These are phyloP conservation scores for Colletotrichum cordylinicola DNA, from an alignment of 2,329 filamentous ascomycete genomes.

Conservation along the genomic window DNA sequence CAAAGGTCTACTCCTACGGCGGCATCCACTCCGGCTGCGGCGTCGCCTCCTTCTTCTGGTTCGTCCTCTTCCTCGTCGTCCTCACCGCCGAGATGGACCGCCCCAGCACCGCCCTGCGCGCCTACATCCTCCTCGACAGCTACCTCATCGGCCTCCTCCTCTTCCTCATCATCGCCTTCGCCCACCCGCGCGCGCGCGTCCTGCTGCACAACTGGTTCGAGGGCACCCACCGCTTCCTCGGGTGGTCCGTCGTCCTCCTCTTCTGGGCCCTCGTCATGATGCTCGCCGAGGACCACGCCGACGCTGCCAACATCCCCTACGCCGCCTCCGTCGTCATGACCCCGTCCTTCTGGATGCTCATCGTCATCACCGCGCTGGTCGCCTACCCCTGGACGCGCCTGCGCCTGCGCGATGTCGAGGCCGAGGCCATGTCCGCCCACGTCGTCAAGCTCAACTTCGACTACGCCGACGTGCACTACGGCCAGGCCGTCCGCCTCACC, in stretches of 20 bases:
- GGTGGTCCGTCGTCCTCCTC: slow-evolving; percentile 70
- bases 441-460: slow-evolving; percentile 74
- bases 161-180: slow-evolving; percentile 63
- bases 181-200: slow-evolving; percentile 68
- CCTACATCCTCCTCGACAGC: slow-evolving; percentile 47
- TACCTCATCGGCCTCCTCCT: slow-evolving; percentile 65
- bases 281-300: slow-evolving; percentile 54
- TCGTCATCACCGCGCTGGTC: slow-evolving; percentile 68
- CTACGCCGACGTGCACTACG: slow-evolving; percentile 64
- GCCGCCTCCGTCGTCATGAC: slow-evolving; percentile 41
- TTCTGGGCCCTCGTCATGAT: slow-evolving; percentile 66
- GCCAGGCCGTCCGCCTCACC: slow-evolving; percentile 65
- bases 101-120: slow-evolving; percentile 47
- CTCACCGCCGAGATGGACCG: slow-evolving; percentile 26
- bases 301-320: slow-evolving; percentile 36
- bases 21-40: slow-evolving; percentile 57
- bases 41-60: slow-evolving; percentile 54
- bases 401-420: slow-evolving; percentile 68
- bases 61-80: slow-evolving; percentile 46
- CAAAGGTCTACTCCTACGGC: slow-evolving; percentile 58
- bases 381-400: slow-evolving; percentile 77
- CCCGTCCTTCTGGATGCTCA: slow-evolving; percentile 70
- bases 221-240: slow-evolving; percentile 72
- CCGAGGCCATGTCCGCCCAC: slow-evolving; percentile 74
- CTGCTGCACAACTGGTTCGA: slow-evolving; percentile 74